phyloP scores from a whole-genome alignment of 1,284 basidiomycete genomes.

The Agroathelia rolfsii region DNA sequence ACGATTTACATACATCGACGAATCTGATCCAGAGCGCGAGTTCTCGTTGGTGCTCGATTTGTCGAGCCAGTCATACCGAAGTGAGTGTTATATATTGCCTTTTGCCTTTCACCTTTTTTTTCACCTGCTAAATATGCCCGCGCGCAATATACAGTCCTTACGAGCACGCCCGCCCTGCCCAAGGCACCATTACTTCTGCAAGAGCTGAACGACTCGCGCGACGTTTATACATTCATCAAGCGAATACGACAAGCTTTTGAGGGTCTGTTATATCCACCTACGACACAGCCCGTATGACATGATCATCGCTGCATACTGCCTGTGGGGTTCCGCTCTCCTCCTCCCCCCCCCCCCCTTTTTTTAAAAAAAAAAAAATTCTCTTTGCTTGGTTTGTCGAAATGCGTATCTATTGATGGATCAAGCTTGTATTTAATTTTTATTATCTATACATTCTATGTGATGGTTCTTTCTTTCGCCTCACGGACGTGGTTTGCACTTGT shows the following conservation, averaged over 20 bases:
- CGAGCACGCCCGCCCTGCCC: constrained; percentile 55
- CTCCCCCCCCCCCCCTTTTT: no score
- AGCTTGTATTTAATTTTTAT: no score
- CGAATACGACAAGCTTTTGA: constrained; percentile 37
- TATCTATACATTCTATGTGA: no score
- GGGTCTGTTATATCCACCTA: no score
- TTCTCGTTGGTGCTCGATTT: constrained; percentile 74
- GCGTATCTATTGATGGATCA: no score
- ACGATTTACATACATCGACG: constrained; percentile 61
- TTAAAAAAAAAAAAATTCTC: no score
- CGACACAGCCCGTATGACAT: no score
- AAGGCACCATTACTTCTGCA: constrained; percentile 53
- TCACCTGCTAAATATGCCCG: constrained; percentile 2
- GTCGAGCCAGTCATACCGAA: constrained; percentile 50
- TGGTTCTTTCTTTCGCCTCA: no score
- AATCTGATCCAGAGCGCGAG: constrained; percentile 46
- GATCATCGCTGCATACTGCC: no score
- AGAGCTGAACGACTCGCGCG: constrained; percentile 49
- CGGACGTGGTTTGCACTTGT: no score
- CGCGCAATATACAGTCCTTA: constrained; percentile 52
- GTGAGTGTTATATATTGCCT: constrained; percentile 29
- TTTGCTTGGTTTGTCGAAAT: no score
- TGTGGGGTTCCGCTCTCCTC: no score
- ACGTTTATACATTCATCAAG: constrained; percentile 56
- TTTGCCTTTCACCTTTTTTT: constrained; percentile 3